Evolutionary conservation across 2,329 filamentous ascomycete genomes (phyloP).

Genomic region (Diaporthe sp.): DNA sequence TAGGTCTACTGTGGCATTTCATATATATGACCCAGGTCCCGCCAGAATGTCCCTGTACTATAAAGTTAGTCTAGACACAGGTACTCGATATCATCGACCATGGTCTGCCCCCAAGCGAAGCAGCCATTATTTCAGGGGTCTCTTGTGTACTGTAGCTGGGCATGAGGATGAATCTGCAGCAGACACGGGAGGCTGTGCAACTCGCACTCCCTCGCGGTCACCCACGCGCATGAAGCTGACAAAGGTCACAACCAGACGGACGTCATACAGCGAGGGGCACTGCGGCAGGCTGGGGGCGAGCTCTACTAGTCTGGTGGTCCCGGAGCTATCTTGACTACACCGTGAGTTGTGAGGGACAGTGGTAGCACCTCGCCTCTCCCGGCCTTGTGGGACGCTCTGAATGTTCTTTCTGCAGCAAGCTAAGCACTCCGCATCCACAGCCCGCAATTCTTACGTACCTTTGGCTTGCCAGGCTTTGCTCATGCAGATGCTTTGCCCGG

Average conservation of each 20-base stretch:
- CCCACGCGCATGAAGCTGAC: slow-evolving; percentile 17
- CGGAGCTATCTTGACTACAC: background rate
- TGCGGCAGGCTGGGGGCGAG: background rate
- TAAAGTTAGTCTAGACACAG: no score
- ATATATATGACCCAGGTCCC: background rate
- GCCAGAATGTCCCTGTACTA: background rate
- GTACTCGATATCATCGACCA: background rate
- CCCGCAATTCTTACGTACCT: slow-evolving; percentile 36
- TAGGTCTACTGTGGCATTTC: background rate
- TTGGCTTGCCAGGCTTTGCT: slow-evolving; percentile 23
- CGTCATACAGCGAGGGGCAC: slow-evolving; percentile 39
- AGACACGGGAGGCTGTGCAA: slow-evolving; percentile 2
- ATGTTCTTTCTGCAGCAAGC: slow-evolving; percentile 28
- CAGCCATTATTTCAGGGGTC: background rate
- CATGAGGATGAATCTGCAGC: background rate
- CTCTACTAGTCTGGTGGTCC: background rate
- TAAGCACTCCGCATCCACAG: slow-evolving; percentile 34
- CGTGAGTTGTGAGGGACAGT: background rate
- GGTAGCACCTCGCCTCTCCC: slow-evolving; percentile 11
- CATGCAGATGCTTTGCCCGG: slow-evolving; percentile 28
- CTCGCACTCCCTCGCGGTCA: background rate
- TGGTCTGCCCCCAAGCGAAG: background rate
- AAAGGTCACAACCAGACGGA: slow-evolving; percentile 3
- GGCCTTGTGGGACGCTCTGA: slow-evolving; percentile 25
- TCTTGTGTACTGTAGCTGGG: slow-evolving; percentile 14